These are phyloP conservation scores for Lolium multiflorum DNA, from an alignment of 176 grass and related monocot species.

Conservation along the genomic window DNA sequence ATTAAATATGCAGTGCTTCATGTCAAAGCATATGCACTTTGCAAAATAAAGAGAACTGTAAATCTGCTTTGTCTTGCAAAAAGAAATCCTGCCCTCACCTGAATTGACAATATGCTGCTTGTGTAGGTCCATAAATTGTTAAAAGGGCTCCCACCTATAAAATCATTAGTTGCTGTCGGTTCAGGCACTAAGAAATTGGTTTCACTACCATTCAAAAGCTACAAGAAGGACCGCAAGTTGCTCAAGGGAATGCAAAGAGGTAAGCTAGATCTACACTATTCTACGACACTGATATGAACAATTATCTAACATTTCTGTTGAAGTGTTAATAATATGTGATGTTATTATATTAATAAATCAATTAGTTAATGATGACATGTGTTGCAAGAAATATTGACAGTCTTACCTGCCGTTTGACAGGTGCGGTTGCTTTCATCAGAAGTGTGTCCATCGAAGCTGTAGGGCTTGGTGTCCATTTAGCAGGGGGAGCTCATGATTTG, in stretches of 20 bases:
- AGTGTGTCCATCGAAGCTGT: conserved; percentile 93
- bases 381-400: conserved; percentile 20
- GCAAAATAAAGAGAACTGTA: conserved; percentile 7
- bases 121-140: conserved; percentile 93
- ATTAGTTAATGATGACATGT: not conserved
- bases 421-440: conserved; percentile 89
- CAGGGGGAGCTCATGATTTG: conserved; percentile 89
- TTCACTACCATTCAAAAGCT: conserved; percentile 91
- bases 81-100: not conserved
- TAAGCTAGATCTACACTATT: conserved; percentile 44
- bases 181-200: conserved; percentile 94
- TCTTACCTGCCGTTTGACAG: conserved; percentile 53
- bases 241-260: conserved; percentile 98
- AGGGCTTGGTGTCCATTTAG: conserved; percentile 94
- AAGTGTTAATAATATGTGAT: conserved; percentile 37
- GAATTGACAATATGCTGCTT: conserved; percentile 41
- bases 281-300: conserved; percentile 22
- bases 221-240: conserved; percentile 96
- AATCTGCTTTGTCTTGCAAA: conserved; percentile 4
- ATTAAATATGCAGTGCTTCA: not conserved
- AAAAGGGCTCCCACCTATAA: conserved; percentile 92
- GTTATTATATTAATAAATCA: conserved; percentile 1
- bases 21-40: not conserved
- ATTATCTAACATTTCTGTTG: conserved; percentile 22
- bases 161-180: conserved; percentile 87